These are phyloP conservation scores for Chlamydomonas incerta DNA, from an alignment of 139 green algal species.

Conservation along the genomic window DNA sequence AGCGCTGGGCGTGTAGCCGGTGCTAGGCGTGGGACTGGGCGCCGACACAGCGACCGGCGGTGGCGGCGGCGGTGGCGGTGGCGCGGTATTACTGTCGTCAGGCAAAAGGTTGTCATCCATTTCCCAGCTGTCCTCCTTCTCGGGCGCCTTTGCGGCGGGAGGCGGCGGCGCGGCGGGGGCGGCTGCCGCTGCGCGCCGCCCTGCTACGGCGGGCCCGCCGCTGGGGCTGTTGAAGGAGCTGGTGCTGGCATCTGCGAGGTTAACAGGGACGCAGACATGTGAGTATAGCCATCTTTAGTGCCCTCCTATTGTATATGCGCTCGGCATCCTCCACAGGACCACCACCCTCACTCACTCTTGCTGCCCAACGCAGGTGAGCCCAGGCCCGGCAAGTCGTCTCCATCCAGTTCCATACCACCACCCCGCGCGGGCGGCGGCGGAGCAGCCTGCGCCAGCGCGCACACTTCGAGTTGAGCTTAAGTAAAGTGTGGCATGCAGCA, in stretches of 20 bases:
- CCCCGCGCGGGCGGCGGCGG: neutral
- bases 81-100: constrained; percentile 21
- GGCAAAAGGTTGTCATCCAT: constrained; percentile 48
- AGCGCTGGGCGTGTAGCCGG: constrained; percentile 19
- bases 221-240: neutral
- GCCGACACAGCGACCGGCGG: neutral
- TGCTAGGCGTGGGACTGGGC: neutral
- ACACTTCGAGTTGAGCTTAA: too few relatives aligned
- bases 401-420: constrained; percentile 18
- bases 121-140: constrained; percentile 46
- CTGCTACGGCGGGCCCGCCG: too few relatives aligned
- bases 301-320: too few relatives aligned
- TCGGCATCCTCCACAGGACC: too few relatives aligned
- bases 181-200: too few relatives aligned
- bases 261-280: too few relatives aligned
- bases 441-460: neutral
- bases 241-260: constrained; percentile 7
- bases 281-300: too few relatives aligned
- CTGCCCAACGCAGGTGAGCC: constrained; percentile 13
- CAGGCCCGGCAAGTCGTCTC: constrained; percentile 37
- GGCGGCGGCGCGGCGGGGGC: neutral
- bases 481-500: too few relatives aligned
- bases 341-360: constrained; percentile 45
- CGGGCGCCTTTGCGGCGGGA: neutral
- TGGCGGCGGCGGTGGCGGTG: neutral